Evolutionary conservation across 768 basidiomycete species (phyloP).

Genomic region (Kwoniella shandongensis): DNA sequence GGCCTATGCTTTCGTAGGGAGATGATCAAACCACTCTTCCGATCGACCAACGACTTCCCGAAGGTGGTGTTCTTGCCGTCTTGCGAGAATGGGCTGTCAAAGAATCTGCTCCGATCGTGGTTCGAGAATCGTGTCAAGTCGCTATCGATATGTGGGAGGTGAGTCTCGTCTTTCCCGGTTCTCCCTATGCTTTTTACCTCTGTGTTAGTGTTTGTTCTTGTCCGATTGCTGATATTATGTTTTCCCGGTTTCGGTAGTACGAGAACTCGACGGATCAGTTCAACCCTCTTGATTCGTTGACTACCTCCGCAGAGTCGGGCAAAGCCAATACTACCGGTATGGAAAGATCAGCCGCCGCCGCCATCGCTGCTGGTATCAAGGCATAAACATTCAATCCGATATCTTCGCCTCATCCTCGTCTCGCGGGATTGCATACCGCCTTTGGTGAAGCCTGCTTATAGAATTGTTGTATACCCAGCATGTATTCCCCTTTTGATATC

Average conservation of each 20-base stretch:
- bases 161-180: constrained; percentile 12
- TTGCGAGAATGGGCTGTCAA: constrained; percentile 79
- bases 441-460: too few relatives aligned
- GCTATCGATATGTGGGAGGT: constrained; percentile 92
- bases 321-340: constrained; percentile 43
- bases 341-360: constrained; percentile 41
- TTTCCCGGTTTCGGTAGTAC: too few relatives aligned
- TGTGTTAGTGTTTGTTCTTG: too few relatives aligned
- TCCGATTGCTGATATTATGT: too few relatives aligned
- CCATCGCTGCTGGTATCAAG: constrained; percentile 21
- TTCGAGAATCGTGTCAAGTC: constrained; percentile 91
- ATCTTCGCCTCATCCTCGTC: too few relatives aligned
- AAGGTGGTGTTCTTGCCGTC: constrained; percentile 82
- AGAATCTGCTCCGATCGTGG: constrained; percentile 79
- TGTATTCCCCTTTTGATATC: neutral
- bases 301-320: neutral
- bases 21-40: constrained; percentile 20
- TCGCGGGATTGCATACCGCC: too few relatives aligned
- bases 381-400: neutral
- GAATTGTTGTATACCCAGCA: constrained; percentile 19
- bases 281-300: constrained; percentile 41
- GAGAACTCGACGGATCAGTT: constrained; percentile 49
- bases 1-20: neutral
- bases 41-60: constrained; percentile 24
- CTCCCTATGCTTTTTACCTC: too few relatives aligned